Evolutionary conservation across 257 asterid genomes (phyloP), one percentile per base, ranked within the genome.

Genomic region (Fraxinus excelsior): DNA sequence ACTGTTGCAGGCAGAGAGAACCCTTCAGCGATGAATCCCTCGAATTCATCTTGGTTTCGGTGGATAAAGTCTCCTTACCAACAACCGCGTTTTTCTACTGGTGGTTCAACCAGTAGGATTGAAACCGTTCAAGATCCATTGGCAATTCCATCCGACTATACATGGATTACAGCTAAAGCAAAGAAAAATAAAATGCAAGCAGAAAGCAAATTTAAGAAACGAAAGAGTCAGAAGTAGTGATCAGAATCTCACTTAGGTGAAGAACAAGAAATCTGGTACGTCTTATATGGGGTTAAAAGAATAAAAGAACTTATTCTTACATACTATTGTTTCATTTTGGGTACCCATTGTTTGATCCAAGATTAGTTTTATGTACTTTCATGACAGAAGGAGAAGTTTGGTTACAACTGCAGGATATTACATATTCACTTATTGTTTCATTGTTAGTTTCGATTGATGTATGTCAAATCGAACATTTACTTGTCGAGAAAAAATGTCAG

Each of bases 101-200:
- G 81, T 70, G 81, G 88, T 72, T 82, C 97, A 7, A 76, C 85
- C 84, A 83, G 85, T 84, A 82, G 87, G 87, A 88, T 88, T 23
- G 99, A 91, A 5, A 90, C 84, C 70, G 32, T 81, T 75, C 94
- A 88, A 80, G 98, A 95, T 64, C 94, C 97, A 0, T 95, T 95
- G 74, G 92, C 87, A 26, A 88, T 95, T 72, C 97, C 98, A 74
- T 38, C 90, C 5, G 96, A 89, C 7, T 95, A 95, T 78, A 76
- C 86, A 4, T 92, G 99, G 98, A 88, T 90, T 42, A 86, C 96
- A 7, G 89, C 94, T 2, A 97, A 91, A 77, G 98, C 88, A 79
- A 95, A 95, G 94, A 92, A 91, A 78, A 95, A 89, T 83, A 95
- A 92, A 80, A 82, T 89, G 97, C 91, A 85, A 86, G 97, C n/a